Conservation (phyloP, 2,329 filamentous ascomycete genomes). For the Talaromyces sp. region DNA sequence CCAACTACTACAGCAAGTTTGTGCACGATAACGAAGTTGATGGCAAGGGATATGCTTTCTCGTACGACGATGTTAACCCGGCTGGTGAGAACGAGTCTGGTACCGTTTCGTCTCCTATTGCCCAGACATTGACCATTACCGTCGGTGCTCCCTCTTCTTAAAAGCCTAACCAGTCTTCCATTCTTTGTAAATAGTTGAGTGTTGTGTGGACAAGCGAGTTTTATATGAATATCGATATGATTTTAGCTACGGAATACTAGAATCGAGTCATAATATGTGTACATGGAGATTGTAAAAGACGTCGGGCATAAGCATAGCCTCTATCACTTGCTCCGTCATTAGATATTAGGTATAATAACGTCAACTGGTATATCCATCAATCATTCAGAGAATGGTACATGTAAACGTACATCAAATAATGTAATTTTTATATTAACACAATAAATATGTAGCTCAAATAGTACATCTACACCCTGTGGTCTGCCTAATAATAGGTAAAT, state of each 20-base stretch:
- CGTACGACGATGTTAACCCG: slow-evolving; percentile 64
- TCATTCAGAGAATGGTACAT: too few relatives aligned
- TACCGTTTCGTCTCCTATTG: slow-evolving; percentile 45
- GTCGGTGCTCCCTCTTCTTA: slow-evolving; percentile 37
- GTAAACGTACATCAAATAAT: too few relatives aligned
- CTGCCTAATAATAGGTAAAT: background rate
- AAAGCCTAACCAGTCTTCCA: background rate
- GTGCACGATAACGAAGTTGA: slow-evolving; percentile 59
- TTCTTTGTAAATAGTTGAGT: background rate
- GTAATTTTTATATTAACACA: background rate
- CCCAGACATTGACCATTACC: slow-evolving; percentile 42
- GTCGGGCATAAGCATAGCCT: too few relatives aligned
- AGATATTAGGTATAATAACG: too few relatives aligned
- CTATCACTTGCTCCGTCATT: too few relatives aligned
- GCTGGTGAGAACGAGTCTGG: slow-evolving; percentile 49
- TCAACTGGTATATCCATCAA: background rate
- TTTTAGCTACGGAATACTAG: background rate
- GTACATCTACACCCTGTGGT: background rate
- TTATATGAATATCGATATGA: background rate
- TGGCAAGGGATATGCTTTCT: slow-evolving; percentile 60
- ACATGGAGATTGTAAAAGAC: background rate
- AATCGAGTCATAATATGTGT: background rate
- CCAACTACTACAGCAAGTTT: slow-evolving; percentile 44
- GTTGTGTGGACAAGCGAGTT: background rate
- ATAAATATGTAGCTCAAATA: too few relatives aligned